Evolutionary conservation across 1,284 basidiomycete species (phyloP).

Genomic region (Peniophora sp.): DNA sequence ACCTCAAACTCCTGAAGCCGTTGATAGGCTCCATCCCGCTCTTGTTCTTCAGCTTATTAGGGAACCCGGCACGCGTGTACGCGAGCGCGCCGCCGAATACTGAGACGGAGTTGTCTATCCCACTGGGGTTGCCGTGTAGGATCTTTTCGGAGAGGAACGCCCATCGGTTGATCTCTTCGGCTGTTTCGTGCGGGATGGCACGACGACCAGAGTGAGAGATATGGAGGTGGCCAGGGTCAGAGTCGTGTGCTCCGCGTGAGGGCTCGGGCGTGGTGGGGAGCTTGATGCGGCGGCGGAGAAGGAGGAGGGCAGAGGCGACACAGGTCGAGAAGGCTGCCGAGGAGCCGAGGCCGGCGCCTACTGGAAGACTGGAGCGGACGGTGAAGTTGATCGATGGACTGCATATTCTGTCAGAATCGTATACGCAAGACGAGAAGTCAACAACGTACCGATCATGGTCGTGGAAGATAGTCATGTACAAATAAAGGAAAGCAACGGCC

Average conservation of each 20-base stretch:
- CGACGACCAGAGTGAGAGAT: slow-evolving; percentile 59
- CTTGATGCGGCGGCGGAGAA: slow-evolving; percentile 57
- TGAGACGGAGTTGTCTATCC: slow-evolving; percentile 94
- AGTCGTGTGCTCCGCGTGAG: slow-evolving; percentile 26
- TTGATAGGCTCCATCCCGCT: slow-evolving; percentile 81
- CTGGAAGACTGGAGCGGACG: slow-evolving; percentile 90
- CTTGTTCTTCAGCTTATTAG: slow-evolving; percentile 35
- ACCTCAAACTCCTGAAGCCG: slow-evolving; percentile 71
- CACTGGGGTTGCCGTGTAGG: slow-evolving; percentile 94
- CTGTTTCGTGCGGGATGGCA: slow-evolving; percentile 48
- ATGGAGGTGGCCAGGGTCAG: slow-evolving; percentile 44
- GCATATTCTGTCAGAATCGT: not conserved
- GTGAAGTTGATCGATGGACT: slow-evolving; percentile 76
- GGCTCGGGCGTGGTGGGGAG: slow-evolving; percentile 43
- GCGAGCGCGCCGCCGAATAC: slow-evolving; percentile 91
- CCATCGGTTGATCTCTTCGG: slow-evolving; percentile 85
- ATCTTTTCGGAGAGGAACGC: slow-evolving; percentile 96
- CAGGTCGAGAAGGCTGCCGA: slow-evolving; percentile 94
- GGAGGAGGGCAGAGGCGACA: slow-evolving; percentile 73
- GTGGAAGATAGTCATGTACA: slow-evolving; percentile 79
- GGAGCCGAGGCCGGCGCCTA: slow-evolving; percentile 96
- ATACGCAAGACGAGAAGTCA: not conserved
- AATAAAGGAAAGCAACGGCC: slow-evolving; percentile 83
- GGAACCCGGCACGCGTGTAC: slow-evolving; percentile 80
- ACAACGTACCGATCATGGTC: slow-evolving; percentile 45